phyloP scores from a whole-genome alignment of 2,329 filamentous ascomycete species.

The Trichoderma pleuroti region DNA sequence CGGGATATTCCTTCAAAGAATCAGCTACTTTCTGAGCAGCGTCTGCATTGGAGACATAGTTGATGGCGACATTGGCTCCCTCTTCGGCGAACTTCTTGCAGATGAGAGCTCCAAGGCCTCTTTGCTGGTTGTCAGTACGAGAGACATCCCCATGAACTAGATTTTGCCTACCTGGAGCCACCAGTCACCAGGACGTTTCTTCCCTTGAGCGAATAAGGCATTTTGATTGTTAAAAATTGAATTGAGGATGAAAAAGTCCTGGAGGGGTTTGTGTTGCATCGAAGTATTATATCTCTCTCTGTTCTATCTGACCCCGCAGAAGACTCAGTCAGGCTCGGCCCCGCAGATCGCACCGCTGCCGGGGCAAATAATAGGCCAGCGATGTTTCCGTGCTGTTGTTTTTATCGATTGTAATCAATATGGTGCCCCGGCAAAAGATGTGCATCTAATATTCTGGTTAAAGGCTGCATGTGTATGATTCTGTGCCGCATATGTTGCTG shows the following conservation, averaged over 20 bases:
- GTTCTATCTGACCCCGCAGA: not conserved
- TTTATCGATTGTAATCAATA: not conserved
- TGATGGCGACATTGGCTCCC: slow-evolving; percentile 9
- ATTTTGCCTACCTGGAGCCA: not conserved
- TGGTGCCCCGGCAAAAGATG: not conserved
- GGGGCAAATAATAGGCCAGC: not conserved
- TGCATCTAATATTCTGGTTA: not conserved
- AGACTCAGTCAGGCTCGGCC: not conserved
- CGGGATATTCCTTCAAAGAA: not conserved
- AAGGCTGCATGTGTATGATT: not conserved
- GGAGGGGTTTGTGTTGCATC: not conserved
- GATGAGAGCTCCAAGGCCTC: slow-evolving; percentile 12
- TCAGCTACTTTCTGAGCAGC: not conserved
- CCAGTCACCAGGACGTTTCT: slow-evolving; percentile 10
- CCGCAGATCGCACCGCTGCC: not conserved
- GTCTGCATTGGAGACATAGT: slow-evolving; percentile 1
- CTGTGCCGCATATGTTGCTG: not conserved
- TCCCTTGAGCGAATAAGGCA: slow-evolving; percentile 15
- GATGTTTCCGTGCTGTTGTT: not conserved
- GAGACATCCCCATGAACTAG: not conserved
- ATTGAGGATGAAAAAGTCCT: not conserved
- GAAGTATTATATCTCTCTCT: not conserved
- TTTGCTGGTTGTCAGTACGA: not conserved
- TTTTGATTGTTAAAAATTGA: not conserved
- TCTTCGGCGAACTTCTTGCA: slow-evolving; percentile 15